phyloP scores from a whole-genome alignment of 768 basidiomycete genomes.

The Suillus clintonianus region DNA sequence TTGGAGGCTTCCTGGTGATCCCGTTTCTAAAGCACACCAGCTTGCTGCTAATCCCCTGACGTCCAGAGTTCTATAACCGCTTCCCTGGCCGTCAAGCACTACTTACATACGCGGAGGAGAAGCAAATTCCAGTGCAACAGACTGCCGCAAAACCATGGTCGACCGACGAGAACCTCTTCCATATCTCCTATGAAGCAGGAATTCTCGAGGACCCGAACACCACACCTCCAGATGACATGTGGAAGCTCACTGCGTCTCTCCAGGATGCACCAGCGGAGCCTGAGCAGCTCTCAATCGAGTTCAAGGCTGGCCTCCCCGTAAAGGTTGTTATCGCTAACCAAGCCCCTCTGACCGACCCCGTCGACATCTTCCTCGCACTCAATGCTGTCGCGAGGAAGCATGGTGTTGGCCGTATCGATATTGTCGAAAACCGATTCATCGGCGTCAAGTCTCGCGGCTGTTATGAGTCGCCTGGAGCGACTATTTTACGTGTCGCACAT shows the following conservation, averaged over 20 bases:
- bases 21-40: neutral
- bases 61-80: constrained; percentile 57
- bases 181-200: constrained; percentile 99
- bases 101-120: constrained; percentile 84
- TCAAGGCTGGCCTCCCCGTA: constrained; percentile 82
- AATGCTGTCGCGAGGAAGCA: constrained; percentile 94
- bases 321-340: constrained; percentile 74
- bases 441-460: constrained; percentile 99
- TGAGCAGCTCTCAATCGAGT: constrained; percentile 83
- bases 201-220: constrained; percentile 97
- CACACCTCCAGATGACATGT: constrained; percentile 96
- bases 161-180: constrained; percentile 99
- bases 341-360: constrained; percentile 82
- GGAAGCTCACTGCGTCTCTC: constrained; percentile 91
- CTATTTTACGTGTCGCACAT: constrained; percentile 93
- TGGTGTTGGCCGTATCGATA: constrained; percentile 96
- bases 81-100: constrained; percentile 59
- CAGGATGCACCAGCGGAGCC: constrained; percentile 79
- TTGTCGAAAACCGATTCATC: constrained; percentile 99
- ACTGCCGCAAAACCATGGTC: constrained; percentile 99
- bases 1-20: constrained; percentile 89
- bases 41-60: neutral
- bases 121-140: constrained; percentile 77
- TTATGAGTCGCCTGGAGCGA: constrained; percentile 97
- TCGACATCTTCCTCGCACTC: constrained; percentile 90